A percentile compares a stretch with the other conserved stretches of the same genome.
These are phyloP conservation scores for Aureobasidium sp. DNA, from an alignment of 2,329 filamentous ascomycete species.

Conservation along the genomic window DNA sequence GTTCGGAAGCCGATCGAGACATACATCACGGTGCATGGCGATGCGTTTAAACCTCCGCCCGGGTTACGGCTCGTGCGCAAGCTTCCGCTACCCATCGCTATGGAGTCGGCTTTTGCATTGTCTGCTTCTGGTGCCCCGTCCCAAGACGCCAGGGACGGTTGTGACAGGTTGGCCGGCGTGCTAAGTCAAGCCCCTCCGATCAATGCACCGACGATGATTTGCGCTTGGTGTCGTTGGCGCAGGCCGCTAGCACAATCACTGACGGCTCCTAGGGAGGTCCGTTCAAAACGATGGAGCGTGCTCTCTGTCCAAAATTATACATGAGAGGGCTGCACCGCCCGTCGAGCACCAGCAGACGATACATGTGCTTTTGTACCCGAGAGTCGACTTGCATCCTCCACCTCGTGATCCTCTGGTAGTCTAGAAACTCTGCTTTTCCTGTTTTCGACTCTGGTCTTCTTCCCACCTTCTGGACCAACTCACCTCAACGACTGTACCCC, in stretches of 20 bases:
- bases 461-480: background rate
- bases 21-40: slow-evolving; percentile 14
- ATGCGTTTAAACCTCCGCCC: slow-evolving; percentile 13
- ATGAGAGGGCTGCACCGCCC: slow-evolving; percentile 16
- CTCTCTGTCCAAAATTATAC: slow-evolving; percentile 16
- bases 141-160: slow-evolving; percentile 17
- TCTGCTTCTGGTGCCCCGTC: slow-evolving; percentile 14
- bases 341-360: background rate
- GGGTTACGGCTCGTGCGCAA: slow-evolving; percentile 16
- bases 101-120: slow-evolving; percentile 16
- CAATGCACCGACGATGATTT: slow-evolving; percentile 16
- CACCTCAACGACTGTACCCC: background rate
- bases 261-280: slow-evolving; percentile 13
- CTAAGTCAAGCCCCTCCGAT: slow-evolving; percentile 15
- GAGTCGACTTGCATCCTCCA: slow-evolving; percentile 12
- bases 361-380: slow-evolving; percentile 13
- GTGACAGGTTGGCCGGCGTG: slow-evolving; percentile 17
- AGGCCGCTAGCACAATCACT: slow-evolving; percentile 15
- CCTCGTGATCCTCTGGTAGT: slow-evolving; percentile 10
- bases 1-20: slow-evolving; percentile 11
- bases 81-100: slow-evolving; percentile 17
- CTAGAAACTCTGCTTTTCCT: background rate
- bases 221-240: slow-evolving; percentile 15
- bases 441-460: background rate
- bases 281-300: slow-evolving; percentile 15